Conservation (phyloP, 768 basidiomycete species). For the Fomitopsis serialis region DNA sequence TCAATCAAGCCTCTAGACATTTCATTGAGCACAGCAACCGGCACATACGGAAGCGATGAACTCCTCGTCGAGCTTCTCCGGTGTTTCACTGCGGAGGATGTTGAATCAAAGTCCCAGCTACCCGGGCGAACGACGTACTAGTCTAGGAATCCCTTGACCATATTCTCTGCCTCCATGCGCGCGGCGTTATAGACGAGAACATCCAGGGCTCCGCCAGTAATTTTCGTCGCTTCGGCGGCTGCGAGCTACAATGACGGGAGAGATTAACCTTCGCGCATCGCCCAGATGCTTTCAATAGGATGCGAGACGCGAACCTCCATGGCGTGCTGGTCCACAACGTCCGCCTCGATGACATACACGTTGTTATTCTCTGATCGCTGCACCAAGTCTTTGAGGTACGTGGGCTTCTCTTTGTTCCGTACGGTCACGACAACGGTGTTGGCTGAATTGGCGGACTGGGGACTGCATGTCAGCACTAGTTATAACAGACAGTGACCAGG, state of each 20-base stretch:
- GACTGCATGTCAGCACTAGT: too few species aligned
- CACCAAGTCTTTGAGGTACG: conserved; percentile 2
- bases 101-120: too few species aligned
- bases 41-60: neutral
- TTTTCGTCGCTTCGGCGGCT: conserved; percentile 14
- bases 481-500: too few species aligned
- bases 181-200: conserved; percentile 28
- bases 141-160: conserved; percentile 11
- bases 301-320: conserved; percentile 17
- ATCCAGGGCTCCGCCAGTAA: conserved; percentile 24
- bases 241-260: conserved; percentile 6
- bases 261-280: neutral
- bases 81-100: neutral
- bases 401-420: conserved; percentile 11
- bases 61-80: neutral
- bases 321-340: conserved; percentile 26
- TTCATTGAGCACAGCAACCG: too few species aligned
- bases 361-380: conserved; percentile 12
- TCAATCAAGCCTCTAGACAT: too few species aligned
- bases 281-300: too few species aligned
- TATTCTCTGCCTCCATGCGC: neutral
- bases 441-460: neutral
- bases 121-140: conserved; percentile 15
- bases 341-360: conserved; percentile 30
- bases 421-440: conserved; percentile 19